Base-by-base conservation (phyloP, 2,329 filamentous ascomycete species). In the Aureobasidium zeae region DNA sequence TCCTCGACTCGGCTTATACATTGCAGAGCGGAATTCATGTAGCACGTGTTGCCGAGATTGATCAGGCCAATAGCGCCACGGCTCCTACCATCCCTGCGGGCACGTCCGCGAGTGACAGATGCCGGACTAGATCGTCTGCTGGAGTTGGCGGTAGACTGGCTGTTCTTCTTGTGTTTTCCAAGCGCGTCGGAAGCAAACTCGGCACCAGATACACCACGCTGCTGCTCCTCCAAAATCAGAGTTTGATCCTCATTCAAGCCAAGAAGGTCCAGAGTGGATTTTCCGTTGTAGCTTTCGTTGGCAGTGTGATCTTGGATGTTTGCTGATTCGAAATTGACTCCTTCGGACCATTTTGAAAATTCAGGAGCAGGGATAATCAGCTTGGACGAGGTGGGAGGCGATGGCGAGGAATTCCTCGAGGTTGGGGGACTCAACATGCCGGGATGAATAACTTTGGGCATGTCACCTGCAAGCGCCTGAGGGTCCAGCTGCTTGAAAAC, bases 1-100 rank as follows among this genome's bases (percentile, higher is more conserved):
- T 98, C 91, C 58, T 94, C 86, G 0, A 95, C 87, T 54, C 86
- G 93, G 38, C 89, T 80, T 39, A 98, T 77, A 60, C 91, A 98
- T 60, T 98, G 91, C 44, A 96, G 70, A 8, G 91, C 91, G 16
- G 89, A 94, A 63, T 96, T 96, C 88, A 96, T 95, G 66, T 98
- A 98, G 65, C 91, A 98, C 0, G 91, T 96, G 57, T 98, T 98
- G 36, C 91, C 91, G 11, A 98, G 68, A 57, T 98, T 98, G 51
- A 77, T 79, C 41, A 98, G 68, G 24, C 91, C 91, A 30, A 88
- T 83, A 29, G 81, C 82, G 22, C 91, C 91, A 24, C 79, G 64
- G 10, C 77, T 76, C 49, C 79, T 78, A 8, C 83, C 83, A 28
- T 79, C 76, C 52, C 77, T 79, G 48, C 81, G 77, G 6, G 74